Conservation (phyloP, 2,329 filamentous ascomycete genomes). For the Epichloe scottii region DNA sequence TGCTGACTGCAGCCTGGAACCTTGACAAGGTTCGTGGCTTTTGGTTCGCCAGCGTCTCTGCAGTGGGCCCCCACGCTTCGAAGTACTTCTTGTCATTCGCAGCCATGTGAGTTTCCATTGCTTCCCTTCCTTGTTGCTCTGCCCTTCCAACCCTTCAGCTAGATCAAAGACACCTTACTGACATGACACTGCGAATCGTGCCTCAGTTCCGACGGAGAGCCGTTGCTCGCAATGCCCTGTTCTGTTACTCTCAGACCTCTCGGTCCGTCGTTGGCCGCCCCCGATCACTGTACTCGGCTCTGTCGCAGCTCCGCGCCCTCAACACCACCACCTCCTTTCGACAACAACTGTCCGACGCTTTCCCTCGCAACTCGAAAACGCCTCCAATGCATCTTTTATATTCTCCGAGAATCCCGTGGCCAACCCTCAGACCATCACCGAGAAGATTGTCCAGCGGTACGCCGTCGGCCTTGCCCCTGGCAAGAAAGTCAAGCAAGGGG, state of each 20-base stretch:
- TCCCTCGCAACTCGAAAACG: conserved; percentile 50
- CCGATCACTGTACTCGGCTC: neutral
- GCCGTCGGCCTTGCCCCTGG: conserved; percentile 61
- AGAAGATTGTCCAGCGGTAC: conserved; percentile 83
- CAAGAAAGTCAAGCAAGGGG: conserved; percentile 65
- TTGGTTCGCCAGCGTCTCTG: too few relatives aligned
- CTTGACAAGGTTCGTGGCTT: too few relatives aligned
- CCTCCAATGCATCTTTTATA: conserved; percentile 33
- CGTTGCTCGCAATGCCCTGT: neutral
- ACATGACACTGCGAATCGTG: neutral
- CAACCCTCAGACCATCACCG: conserved; percentile 41
- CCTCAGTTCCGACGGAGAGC: neutral
- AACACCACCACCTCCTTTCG: neutral
- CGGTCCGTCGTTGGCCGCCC: neutral
- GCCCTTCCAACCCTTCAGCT: too few relatives aligned
- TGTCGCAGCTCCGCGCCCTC: neutral
- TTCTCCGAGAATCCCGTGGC: conserved; percentile 27
- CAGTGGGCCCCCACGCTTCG: too few relatives aligned
- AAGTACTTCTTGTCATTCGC: too few relatives aligned
- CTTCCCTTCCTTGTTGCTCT: too few relatives aligned
- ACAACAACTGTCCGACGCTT: conserved; percentile 28
- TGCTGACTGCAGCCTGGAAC: too few relatives aligned
- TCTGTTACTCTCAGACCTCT: neutral
- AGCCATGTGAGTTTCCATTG: too few relatives aligned
- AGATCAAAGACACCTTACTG: too few relatives aligned